phyloP scores from a whole-genome alignment of 768 basidiomycete genomes.

The Symmetrospora coprosmae region DNA sequence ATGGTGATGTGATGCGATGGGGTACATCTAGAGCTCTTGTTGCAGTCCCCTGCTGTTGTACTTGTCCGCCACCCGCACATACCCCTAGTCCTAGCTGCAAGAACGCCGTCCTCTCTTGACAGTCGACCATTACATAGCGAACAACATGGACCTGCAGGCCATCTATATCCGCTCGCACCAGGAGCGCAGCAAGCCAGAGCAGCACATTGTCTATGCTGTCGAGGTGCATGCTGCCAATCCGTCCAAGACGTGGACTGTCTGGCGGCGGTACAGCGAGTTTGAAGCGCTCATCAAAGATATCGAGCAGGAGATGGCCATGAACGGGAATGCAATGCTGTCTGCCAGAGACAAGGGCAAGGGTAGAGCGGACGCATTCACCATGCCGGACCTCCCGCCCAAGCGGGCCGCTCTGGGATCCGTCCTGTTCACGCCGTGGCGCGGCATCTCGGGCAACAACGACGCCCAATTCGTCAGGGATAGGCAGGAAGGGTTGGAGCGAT shows the following conservation, averaged over 20 bases:
- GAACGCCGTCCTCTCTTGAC: too few species aligned
- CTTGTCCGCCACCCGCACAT: too few species aligned
- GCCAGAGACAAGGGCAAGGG: slow-evolving; percentile 48
- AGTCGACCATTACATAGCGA: too few species aligned
- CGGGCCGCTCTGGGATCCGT: slow-evolving; percentile 51
- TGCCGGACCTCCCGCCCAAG: slow-evolving; percentile 57
- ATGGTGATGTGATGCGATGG: too few species aligned
- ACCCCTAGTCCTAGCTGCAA: too few species aligned
- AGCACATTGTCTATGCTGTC: slow-evolving; percentile 67
- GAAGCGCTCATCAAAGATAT: slow-evolving; percentile 74
- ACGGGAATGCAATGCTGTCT: too few species aligned
- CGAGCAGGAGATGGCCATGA: slow-evolving; percentile 19
- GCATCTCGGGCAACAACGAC: slow-evolving; percentile 44
- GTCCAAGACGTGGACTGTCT: slow-evolving; percentile 85
- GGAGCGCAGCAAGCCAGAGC: slow-evolving; percentile 24
- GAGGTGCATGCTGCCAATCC: slow-evolving; percentile 57
- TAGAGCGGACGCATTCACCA: slow-evolving; percentile 56
- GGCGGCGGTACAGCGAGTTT: slow-evolving; percentile 89
- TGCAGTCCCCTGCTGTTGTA: too few species aligned
- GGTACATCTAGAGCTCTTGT: too few species aligned
- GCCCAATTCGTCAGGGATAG: slow-evolving; percentile 60
- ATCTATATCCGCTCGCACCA: slow-evolving; percentile 14
- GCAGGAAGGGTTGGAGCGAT: slow-evolving; percentile 58
- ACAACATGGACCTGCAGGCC: slow-evolving; percentile 9
- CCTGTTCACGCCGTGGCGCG: slow-evolving; percentile 40